phyloP scores from a whole-genome alignment of 208 protist genomes.

The Acanthamoeba triangularis region DNA sequence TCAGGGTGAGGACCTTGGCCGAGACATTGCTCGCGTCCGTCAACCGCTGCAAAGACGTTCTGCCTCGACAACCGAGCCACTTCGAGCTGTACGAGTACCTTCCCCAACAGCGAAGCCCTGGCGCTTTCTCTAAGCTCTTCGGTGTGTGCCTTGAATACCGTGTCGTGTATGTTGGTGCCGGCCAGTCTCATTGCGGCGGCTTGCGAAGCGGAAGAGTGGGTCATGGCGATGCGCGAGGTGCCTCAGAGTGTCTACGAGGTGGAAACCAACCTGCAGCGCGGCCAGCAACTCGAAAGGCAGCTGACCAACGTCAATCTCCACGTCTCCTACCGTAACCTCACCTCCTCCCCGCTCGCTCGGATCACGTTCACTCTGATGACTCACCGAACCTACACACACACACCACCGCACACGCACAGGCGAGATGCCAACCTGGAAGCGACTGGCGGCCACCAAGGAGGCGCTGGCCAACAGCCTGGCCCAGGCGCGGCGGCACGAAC shows the following conservation, averaged over 20 bases:
- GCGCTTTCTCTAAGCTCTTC: too few species aligned
- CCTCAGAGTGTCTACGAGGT: background rate
- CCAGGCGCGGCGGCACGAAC: background rate
- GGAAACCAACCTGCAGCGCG: background rate
- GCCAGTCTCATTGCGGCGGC: background rate
- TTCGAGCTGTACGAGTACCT: background rate
- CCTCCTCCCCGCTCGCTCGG: too few species aligned
- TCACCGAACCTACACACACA: too few species aligned
- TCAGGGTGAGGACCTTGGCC: background rate
- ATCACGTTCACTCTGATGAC: too few species aligned
- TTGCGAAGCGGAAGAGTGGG: background rate
- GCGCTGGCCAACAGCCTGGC: background rate
- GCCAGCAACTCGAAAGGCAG: background rate
- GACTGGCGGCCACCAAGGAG: background rate
- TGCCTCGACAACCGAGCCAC: background rate
- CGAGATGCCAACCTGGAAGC: too few species aligned
- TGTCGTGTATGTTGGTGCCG: too few species aligned
- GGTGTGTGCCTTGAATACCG: too few species aligned
- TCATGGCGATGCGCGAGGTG: background rate
- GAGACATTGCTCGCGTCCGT: background rate
- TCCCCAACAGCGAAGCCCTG: too few species aligned
- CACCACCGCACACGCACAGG: too few species aligned
- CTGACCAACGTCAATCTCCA: background rate
- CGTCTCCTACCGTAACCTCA: too few species aligned
- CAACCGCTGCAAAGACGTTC: background rate